These are phyloP conservation scores for Globisporangium heterothallicum DNA, from an alignment of 352 stramenopile species.

Conservation along the genomic window DNA sequence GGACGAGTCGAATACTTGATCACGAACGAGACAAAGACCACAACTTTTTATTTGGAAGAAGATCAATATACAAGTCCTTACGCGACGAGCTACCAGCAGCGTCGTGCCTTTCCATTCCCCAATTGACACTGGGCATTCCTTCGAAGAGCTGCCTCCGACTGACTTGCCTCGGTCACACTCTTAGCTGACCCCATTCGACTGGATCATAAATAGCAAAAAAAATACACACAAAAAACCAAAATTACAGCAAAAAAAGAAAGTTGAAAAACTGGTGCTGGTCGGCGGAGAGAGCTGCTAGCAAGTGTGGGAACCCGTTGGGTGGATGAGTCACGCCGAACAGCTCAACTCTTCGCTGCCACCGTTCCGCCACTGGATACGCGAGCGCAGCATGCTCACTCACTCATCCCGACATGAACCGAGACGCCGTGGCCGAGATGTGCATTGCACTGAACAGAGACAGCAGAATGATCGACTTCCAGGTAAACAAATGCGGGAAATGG, in stretches of 20 bases:
- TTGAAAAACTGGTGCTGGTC: neutral
- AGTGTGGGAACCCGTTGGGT: no score
- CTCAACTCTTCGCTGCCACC: neutral
- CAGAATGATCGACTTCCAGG: slow-evolving; percentile 71
- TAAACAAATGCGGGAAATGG: slow-evolving; percentile 72
- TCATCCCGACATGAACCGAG: slow-evolving; percentile 30
- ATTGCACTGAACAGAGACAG: slow-evolving; percentile 50
- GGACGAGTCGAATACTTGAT: no score
- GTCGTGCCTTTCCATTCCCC: neutral
- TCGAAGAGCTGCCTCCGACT: slow-evolving; percentile 1
- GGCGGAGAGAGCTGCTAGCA: no score
- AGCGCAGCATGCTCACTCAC: no score
- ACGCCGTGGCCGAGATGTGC: slow-evolving; percentile 56
- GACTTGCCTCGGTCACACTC: neutral
- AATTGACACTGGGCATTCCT: no score
- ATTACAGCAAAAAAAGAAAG: slow-evolving; percentile 1
- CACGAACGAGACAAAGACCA: neutral
- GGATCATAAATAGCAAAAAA: slow-evolving; percentile 12
- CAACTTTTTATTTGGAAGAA: neutral
- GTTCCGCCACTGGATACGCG: no score
- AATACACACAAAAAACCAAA: neutral
- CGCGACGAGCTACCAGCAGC: neutral
- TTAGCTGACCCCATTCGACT: neutral
- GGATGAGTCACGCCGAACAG: no score
- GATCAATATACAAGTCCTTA: neutral